A percentile compares a stretch with the other conserved stretches of the same genome.
phyloP scores from a whole-genome alignment of 441 rosid genomes.

The Eutrema salsugineum region DNA sequence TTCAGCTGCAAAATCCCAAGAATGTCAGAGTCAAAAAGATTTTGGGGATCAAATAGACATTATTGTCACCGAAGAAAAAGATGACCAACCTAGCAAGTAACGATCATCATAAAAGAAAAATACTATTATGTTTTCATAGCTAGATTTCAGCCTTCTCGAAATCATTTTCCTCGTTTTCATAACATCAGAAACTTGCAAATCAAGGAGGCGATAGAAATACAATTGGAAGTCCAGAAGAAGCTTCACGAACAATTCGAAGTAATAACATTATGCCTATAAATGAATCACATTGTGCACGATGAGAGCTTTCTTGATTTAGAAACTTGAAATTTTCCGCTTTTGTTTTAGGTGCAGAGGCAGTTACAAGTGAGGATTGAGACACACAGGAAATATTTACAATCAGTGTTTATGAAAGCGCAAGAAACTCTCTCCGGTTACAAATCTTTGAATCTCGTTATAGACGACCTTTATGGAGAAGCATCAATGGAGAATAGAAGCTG shows the following conservation, averaged over 20 bases:
- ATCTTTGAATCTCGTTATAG: slow-evolving; percentile 28
- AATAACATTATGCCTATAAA: neutral
- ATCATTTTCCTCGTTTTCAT: neutral
- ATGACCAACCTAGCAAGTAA: neutral
- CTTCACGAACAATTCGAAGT: neutral
- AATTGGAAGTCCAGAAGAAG: neutral
- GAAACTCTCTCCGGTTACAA: slow-evolving; percentile 66
- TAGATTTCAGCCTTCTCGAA: neutral
- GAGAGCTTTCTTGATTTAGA: neutral
- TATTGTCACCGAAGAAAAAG: neutral
- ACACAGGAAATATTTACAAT: slow-evolving; percentile 73
- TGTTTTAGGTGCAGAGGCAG: slow-evolving; percentile 75
- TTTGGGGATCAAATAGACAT: neutral
- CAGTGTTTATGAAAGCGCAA: slow-evolving; percentile 73
- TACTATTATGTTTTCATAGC: neutral
- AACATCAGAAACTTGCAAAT: neutral
- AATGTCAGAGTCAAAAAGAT: neutral
- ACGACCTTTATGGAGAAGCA: slow-evolving; percentile 25
- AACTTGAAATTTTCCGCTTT: slow-evolving; percentile 7
- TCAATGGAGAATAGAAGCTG: slow-evolving; percentile 37
- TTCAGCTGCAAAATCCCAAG: neutral
- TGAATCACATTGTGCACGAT: neutral
- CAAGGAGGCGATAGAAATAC: neutral
- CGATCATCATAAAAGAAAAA: neutral
- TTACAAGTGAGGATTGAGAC: slow-evolving; percentile 85